Base-by-base conservation (phyloP, 2,329 filamentous ascomycete genomes). In the Fusarium veterinarium region DNA sequence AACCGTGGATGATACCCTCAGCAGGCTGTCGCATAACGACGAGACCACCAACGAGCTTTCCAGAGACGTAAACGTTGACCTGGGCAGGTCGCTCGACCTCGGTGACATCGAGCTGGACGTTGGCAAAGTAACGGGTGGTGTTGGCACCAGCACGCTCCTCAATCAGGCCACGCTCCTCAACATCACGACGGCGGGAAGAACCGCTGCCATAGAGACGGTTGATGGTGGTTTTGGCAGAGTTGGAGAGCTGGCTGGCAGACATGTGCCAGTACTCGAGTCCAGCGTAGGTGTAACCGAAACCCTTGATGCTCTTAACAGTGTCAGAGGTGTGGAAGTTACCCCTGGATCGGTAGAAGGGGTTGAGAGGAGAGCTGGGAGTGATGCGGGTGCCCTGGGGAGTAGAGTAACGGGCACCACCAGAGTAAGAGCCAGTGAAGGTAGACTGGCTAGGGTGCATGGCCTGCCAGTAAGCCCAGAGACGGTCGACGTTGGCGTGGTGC, bases 401-500 rank as follows among this genome's bases (percentile, higher is more conserved):
- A 48, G 80, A 83, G 73, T 81, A 90, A 33, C 79, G 78, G 8
- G 81, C 75, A 9, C 74, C 67, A 35, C 80, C 81, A 5, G 25
- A 45, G 72, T 84, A 85, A 10, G 81, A 78, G 51, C 69, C 72
- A 37, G 63, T 74, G 74, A 85, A 83, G 35, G 82, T 76, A 59
- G 76, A 69, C 66, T 80, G 72, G 49, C 75, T 67, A 28, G 83
- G 83, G 64, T 78, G 74, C 56, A 88, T 82, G 33, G 81, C 82
- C 75, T 87, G 82, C 84, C 83, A 88, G 73, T 87, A 84, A n/a
- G 89, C 86, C 80, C 90, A 91, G 41, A 92, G 83, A 44, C 91
- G 87, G 75, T 92, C 90, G 60, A 92, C 85, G 74, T 92, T 90
- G 76, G 85, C 80, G 80, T 87, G 86, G 67, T 87, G 85, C 31